Base-by-base conservation (phyloP, 2,329 filamentous ascomycete genomes). In the Trichoderma sp. region DNA sequence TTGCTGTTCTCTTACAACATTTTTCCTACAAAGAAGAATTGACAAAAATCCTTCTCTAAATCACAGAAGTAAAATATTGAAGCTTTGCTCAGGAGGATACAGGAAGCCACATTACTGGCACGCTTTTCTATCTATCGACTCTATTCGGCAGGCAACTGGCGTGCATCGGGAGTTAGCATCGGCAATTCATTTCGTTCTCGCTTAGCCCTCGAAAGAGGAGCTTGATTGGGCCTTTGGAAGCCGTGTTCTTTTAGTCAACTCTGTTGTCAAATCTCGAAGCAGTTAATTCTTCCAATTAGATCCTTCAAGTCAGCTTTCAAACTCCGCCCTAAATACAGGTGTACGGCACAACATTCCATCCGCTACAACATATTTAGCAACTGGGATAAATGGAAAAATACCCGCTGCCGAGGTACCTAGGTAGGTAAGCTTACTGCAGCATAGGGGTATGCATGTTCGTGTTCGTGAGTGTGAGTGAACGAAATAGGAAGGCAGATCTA, bases 361-460 rank as follows among this genome's bases (percentile, higher is more conserved):
- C 61, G n/a, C 61, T 64, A 39, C 8, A 20, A n/a, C 43, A 30
- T 32, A 12, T 32, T n/a, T 1, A 64, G 39, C 26, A 47, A 20
- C 15, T 23, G 5, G 13, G 26, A 39, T 20, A 30, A 23, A 6
- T 28, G 8, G 28, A 12, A 55, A 28, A 3, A 67, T 57, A 67
- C 15, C 39, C 39, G 32, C 50, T 67, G 47, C 15, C 17, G 11
- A 67, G 36, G 34, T 36, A 34, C 34, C 34, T 36, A 36, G 34
- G 34, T 36, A 36, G 64, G 64, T 67, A 30, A 67, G 64, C 64
- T 67, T 67, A 67, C 64, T 67, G 64, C 50, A 57, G 20, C 32
- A 67, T 26, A 39, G 20, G 64, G 20, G 64, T 17, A 55, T 67
- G 47, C 50, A 39, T 67, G 26, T 17, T 43, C 12, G 9, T 12